A percentile compares a stretch with the other conserved stretches of the same genome.
phyloP scores from a whole-genome alignment of 805 yeast genomes.

The Suhomyces canberraensis region DNA sequence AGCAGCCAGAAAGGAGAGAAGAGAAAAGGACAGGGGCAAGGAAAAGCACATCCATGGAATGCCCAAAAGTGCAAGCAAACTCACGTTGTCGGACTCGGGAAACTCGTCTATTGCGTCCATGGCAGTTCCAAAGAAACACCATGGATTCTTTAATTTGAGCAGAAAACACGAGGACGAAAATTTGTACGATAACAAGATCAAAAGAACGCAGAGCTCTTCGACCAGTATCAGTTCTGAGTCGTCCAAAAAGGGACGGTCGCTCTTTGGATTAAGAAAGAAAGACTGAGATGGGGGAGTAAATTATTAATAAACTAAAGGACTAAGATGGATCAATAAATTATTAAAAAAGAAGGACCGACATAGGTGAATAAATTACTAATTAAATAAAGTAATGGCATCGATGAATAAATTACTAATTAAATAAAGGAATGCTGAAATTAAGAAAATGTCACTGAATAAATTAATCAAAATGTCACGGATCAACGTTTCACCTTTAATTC shows the following conservation, averaged over 20 bases:
- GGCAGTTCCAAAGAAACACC: constrained; percentile 1
- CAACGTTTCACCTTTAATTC: too few relatives aligned
- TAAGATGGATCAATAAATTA: too few relatives aligned
- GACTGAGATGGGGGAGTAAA: too few relatives aligned
- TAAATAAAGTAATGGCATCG: too few relatives aligned
- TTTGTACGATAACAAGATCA: neutral
- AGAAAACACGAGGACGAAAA: constrained; percentile 7
- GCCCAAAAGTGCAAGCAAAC: neutral
- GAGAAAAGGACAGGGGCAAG: neutral
- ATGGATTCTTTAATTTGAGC: constrained; percentile 1
- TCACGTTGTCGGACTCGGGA: neutral
- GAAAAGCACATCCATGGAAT: neutral
- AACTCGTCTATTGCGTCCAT: neutral
- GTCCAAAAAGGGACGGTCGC: neutral
- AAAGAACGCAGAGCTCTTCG: neutral
- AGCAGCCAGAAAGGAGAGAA: constrained; percentile 10
- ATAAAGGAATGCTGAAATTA: too few relatives aligned
- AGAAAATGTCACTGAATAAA: too few relatives aligned
- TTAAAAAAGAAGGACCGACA: too few relatives aligned
- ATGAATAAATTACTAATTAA: too few relatives aligned
- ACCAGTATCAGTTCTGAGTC: constrained; percentile 3
- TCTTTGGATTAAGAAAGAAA: constrained; percentile 1
- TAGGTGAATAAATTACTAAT: too few relatives aligned
- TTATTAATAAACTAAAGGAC: too few relatives aligned
- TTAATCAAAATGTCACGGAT: too few relatives aligned